Conservation (phyloP, 129 eudicot species). For the Erigeron canadensis region DNA sequence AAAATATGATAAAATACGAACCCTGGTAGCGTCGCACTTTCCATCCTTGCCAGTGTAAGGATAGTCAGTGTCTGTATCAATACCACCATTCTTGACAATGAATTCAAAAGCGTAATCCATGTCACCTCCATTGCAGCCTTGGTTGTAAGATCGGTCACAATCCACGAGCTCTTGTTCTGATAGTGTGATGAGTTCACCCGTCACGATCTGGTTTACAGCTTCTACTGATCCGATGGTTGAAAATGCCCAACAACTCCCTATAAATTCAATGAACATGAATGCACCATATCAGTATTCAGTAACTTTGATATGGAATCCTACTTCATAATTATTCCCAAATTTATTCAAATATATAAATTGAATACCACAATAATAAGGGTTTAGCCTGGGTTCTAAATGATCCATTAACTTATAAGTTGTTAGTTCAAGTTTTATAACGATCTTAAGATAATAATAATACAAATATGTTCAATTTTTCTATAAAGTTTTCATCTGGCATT, state of each 20-base stretch:
- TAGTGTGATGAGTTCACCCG: conserved; percentile 47
- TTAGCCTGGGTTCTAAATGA: too few relatives aligned
- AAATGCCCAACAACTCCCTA: conserved; percentile 72
- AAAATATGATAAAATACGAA: conserved; percentile 12
- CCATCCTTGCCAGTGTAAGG: conserved; percentile 55
- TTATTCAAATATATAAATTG: neutral
- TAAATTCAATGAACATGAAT: conserved; percentile 20
- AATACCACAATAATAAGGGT: too few relatives aligned
- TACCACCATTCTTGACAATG: conserved; percentile 58
- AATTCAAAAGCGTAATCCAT: conserved; percentile 55
- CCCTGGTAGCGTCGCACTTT: conserved; percentile 46
- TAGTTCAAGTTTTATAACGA: too few relatives aligned
- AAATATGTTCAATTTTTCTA: too few relatives aligned
- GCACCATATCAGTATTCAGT: neutral
- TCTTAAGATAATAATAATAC: too few relatives aligned
- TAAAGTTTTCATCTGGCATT: too few relatives aligned
- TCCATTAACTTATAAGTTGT: too few relatives aligned
- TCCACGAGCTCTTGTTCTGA: conserved; percentile 63
- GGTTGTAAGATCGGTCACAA: conserved; percentile 49
- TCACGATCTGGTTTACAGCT: conserved; percentile 52
- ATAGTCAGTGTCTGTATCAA: conserved; percentile 43
- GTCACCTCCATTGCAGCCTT: conserved; percentile 59
- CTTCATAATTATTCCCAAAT: neutral
- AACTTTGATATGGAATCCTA: neutral
- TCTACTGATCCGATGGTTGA: conserved; percentile 56